These are phyloP conservation scores for Staphylotrichum longicolle DNA, from an alignment of 495 filamentous ascomycete species.

Conservation along the genomic window DNA sequence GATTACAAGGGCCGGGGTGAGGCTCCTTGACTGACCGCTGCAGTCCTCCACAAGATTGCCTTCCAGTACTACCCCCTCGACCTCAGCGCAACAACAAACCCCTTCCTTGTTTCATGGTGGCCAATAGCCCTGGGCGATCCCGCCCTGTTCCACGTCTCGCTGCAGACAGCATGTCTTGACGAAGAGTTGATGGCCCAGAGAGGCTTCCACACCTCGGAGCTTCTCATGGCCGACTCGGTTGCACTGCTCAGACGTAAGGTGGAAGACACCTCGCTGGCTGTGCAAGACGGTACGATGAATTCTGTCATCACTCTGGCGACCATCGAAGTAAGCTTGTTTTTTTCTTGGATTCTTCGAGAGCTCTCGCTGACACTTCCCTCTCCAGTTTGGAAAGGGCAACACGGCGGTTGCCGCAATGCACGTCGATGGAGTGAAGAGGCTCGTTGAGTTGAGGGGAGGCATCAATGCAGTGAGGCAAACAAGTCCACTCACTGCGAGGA, in stretches of 20 bases:
- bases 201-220: conserved; percentile 47
- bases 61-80: conserved; percentile 57
- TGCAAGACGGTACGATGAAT: conserved; percentile 55
- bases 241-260: conserved; percentile 47
- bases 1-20: background rate
- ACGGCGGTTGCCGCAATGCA: conserved; percentile 45
- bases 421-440: conserved; percentile 48
- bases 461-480: conserved; percentile 46
- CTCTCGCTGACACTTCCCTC: conserved; percentile 6
- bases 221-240: conserved; percentile 54
- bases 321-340: conserved; percentile 45
- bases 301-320: conserved; percentile 54
- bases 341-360: background rate
- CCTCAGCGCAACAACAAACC: conserved; percentile 46
- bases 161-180: conserved; percentile 54
- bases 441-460: conserved; percentile 50
- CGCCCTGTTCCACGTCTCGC: conserved; percentile 52
- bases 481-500: conserved; percentile 51
- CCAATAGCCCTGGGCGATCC: conserved; percentile 50
- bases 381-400: conserved; percentile 52
- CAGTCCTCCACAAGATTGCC: conserved; percentile 52
- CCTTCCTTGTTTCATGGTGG: conserved; percentile 56
- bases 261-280: conserved; percentile 41
- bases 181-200: conserved; percentile 49
- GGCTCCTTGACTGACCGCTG: conserved; percentile 11